A percentile compares a stretch with the other conserved stretches of the same genome.
phyloP scores from a whole-genome alignment of 2,329 filamentous ascomycete species.

The Cadophora malorum region DNA sequence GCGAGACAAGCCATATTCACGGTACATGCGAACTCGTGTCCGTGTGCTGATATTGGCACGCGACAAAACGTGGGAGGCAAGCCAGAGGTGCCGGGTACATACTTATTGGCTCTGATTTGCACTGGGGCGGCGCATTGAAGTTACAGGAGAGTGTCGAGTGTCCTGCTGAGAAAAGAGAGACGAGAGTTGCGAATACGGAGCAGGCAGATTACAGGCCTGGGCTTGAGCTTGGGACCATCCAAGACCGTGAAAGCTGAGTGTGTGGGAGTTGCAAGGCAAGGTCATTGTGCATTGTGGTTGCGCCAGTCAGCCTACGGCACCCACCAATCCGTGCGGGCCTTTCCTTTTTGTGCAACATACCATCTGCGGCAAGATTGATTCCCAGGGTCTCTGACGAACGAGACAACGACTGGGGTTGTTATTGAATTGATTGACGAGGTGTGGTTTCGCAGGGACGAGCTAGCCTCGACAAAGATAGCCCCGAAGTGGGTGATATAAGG shows the following conservation, averaged over 20 bases:
- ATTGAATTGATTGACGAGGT: slow-evolving; percentile 40
- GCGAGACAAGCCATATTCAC: slow-evolving; percentile 16
- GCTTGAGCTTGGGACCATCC: slow-evolving; percentile 10
- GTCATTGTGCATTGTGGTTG: slow-evolving; percentile 40
- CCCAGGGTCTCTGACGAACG: slow-evolving; percentile 37
- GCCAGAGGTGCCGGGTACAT: slow-evolving; percentile 39
- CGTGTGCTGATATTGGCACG: slow-evolving; percentile 43
- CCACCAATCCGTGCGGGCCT: slow-evolving; percentile 38
- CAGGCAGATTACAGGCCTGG: slow-evolving; percentile 7
- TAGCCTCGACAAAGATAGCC: slow-evolving; percentile 32
- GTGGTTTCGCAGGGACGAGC: slow-evolving; percentile 43
- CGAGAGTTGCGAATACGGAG: slow-evolving; percentile 27
- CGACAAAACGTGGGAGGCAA: slow-evolving; percentile 43
- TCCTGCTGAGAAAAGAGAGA: slow-evolving; percentile 30
- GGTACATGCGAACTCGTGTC: slow-evolving; percentile 44
- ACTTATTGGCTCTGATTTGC: slow-evolving; percentile 31
- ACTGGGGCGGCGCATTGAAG: slow-evolving; percentile 29
- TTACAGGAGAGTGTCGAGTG: slow-evolving; percentile 31
- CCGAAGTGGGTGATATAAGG: slow-evolving; percentile 38
- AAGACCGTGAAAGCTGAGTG: slow-evolving; percentile 34
- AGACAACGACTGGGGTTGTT: slow-evolving; percentile 35
- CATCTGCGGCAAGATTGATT: slow-evolving; percentile 39
- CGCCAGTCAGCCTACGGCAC: slow-evolving; percentile 38
- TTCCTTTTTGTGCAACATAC: slow-evolving; percentile 37
- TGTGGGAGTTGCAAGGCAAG: slow-evolving; percentile 34